Base-by-base conservation (phyloP, 1,284 basidiomycete species). In the Puccinia novopanici region DNA sequence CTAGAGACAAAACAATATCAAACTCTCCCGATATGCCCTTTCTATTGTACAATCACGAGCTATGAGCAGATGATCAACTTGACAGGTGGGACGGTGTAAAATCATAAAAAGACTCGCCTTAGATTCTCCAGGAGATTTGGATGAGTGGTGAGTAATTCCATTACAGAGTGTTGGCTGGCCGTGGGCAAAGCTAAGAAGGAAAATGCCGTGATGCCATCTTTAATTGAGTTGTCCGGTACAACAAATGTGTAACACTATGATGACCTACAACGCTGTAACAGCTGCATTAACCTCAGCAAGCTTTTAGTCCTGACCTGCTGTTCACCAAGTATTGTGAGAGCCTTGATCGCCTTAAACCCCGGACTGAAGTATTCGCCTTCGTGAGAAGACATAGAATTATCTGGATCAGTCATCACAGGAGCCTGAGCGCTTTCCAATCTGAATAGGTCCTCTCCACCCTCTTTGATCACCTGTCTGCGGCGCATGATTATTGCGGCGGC, bases 401-500 rank as follows among this genome's bases (percentile, higher is more conserved):
- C 54, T 2, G 40, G 34, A 52, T 48, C 9, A 2, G 54, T 42
- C 15, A 15, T 15, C 22, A 34, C 54, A 54, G 78, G 90, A 89
- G 83, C 89, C 88, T 13, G 89, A 82, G 54, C 91, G 88, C 81
- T 89, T 89, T 61, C 88, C 87, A 84, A 90, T 90, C 86, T 84
- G 84, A 89, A 96, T 0, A 94, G 93, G 84, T 97, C 95, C 2
- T 89, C 88, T 74, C 91, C 86, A 0, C 93, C 93, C 27, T 89
- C 88, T 22, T 89, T 87, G n/a, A 98, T 89, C 57, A 95, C 88
- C 86, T 98, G 94, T 84, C 92, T 92, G 42, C 96, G 88, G 42
- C 97, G 89, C 0, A 99, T 89, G 34, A 99, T 89, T 82, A 93
- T 91, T 0, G 96, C 95, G 1, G 95, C 93, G 19, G 92, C 91